phyloP scores from a whole-genome alignment of 306 rosid species.

The Ormosia emarginata region DNA sequence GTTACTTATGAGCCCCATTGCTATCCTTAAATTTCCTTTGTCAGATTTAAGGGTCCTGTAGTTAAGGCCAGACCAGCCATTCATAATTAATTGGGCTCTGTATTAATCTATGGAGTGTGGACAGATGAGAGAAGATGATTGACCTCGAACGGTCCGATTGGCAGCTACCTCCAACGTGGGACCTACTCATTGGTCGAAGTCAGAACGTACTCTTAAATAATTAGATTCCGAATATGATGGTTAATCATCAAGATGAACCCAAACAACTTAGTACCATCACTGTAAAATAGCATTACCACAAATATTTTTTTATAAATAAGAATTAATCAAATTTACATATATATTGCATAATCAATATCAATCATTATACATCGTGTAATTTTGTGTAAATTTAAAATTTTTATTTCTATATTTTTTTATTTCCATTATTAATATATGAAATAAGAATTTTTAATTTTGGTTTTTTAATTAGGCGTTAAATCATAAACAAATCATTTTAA shows the following conservation, averaged over 20 bases:
- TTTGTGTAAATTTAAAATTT: no score
- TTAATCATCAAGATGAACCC: background rate
- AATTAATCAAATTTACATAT: no score
- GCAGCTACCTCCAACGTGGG: conserved; percentile 6
- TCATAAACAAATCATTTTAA: no score
- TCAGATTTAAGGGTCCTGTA: conserved; percentile 5
- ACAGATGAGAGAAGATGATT: conserved; percentile 51
- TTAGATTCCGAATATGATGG: background rate
- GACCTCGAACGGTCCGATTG: conserved; percentile 19
- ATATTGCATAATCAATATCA: no score
- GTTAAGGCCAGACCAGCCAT: conserved; percentile 15
- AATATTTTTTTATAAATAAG: no score
- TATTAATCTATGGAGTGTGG: background rate
- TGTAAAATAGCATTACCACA: no score
- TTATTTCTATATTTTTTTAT: no score
- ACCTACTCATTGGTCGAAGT: background rate
- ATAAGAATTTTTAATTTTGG: no score
- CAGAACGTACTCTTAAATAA: background rate
- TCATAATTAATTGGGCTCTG: conserved; percentile 24
- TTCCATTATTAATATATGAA: no score
- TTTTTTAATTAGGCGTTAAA: no score
- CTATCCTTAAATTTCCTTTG: conserved; percentile 8
- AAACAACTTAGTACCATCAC: no score
- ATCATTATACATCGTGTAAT: no score
- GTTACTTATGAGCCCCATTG: background rate